Percentiles rank a stretch among this genome's conserved stretches.
Evolutionary conservation across 1,284 basidiomycete genomes (phyloP).

Genomic region (Ceratobasidium sp.): DNA sequence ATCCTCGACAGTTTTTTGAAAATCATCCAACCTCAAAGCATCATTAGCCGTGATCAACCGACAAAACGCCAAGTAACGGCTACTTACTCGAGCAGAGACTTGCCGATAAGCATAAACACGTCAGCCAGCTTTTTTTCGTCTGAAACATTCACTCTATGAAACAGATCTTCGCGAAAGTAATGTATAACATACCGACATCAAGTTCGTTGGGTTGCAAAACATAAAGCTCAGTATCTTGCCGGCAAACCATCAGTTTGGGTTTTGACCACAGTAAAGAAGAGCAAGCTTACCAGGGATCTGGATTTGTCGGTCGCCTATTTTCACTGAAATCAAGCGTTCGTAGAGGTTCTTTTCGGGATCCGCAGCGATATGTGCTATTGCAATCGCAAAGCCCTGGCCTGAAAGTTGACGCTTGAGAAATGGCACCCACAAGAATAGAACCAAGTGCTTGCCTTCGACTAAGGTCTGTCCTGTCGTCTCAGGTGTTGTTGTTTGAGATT

Average conservation of each 20-base stretch:
- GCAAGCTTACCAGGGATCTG: not conserved
- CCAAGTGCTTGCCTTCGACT: not conserved
- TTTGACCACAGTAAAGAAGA: not conserved
- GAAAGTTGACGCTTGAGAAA: not conserved
- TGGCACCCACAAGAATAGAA: not conserved
- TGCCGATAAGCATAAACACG: not conserved
- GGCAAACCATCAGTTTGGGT: not conserved
- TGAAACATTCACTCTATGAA: not conserved
- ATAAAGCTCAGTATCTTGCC: not conserved
- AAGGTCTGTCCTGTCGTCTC: not conserved
- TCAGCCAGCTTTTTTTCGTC: not conserved
- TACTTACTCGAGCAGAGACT: not conserved
- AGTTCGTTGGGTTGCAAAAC: not conserved
- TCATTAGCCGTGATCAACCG: not conserved
- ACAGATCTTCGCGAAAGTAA: not conserved
- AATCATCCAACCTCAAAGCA: not conserved
- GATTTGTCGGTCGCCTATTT: not conserved
- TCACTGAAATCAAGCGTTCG: not conserved
- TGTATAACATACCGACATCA: not conserved
- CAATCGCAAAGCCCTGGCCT: slow-evolving; percentile 4
- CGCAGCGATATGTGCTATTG: not conserved
- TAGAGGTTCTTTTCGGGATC: not conserved
- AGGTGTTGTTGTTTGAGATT: not conserved
- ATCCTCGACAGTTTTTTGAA: not conserved
- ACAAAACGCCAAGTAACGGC: not conserved